A percentile compares a stretch with the other conserved stretches of the same genome.
Conservation (phyloP, 2,329 filamentous ascomycete species). For the Fonsecaea nubica region DNA sequence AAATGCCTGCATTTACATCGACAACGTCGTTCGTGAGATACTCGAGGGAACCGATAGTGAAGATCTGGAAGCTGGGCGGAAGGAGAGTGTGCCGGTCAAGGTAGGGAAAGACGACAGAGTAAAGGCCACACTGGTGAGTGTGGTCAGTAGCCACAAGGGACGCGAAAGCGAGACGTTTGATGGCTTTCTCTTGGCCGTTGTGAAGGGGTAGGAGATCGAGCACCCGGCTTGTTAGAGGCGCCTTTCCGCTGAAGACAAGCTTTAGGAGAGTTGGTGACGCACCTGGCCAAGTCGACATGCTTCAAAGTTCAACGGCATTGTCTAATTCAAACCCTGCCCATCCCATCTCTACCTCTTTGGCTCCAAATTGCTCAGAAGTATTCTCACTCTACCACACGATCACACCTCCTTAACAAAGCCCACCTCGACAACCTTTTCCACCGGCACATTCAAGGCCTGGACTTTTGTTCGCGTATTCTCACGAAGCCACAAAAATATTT, state of each 20-base stretch:
- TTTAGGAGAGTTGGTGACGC: not conserved
- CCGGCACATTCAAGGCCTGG: conserved; percentile 42
- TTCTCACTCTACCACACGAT: not conserved
- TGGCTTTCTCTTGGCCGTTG: conserved; percentile 53
- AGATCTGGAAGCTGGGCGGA: not conserved
- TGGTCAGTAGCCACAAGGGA: conserved; percentile 42
- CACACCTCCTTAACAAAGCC: conserved; percentile 51
- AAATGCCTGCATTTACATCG: conserved; percentile 53
- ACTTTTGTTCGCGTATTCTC: conserved; percentile 50
- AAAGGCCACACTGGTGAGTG: conserved; percentile 54
- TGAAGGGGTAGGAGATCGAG: conserved; percentile 38
- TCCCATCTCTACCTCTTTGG: not conserved
- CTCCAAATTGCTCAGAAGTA: not conserved
- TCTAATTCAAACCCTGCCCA: too few species aligned
- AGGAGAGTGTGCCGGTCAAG: conserved; percentile 46
- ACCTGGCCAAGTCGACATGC: not conserved
- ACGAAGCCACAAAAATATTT: conserved; percentile 48
- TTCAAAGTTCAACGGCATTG: not conserved
- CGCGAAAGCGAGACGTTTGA: conserved; percentile 54
- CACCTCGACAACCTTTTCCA: conserved; percentile 49
- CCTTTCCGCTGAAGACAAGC: not conserved
- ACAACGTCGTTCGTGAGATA: conserved; percentile 57
- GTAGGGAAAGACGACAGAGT: conserved; percentile 52
- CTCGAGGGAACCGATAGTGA: conserved; percentile 33
- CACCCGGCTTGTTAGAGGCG: not conserved